Evolutionary conservation across 441 rosid species (phyloP), one percentile per base, ranked within the genome.

Genomic region (Corymbia calophylla): DNA sequence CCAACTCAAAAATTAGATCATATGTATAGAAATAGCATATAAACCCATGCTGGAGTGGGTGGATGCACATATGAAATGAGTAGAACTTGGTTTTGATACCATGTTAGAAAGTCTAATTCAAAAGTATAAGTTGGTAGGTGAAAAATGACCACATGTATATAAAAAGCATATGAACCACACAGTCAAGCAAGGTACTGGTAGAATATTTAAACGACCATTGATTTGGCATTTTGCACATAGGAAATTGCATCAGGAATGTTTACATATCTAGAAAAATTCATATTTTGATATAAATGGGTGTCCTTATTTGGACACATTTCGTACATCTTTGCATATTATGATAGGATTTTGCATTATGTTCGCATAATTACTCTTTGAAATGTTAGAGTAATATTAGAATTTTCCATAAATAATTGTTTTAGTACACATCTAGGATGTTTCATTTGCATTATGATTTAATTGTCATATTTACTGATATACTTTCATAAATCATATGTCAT

Each of bases 171-270:
- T n/a, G 2, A 31, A 16, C 21, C 39, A 17, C 5, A 58, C 11
- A 25, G 19, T n/a, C 7, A 64, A 64, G 35, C 73, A 5, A 7
- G 0, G 18, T 64, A 2, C 0, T 11, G 19, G 19, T 53, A 53
- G 2, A 31, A 66, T 32, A 66, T 66, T 66, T 31, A 3, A 16
- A 31, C 0, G 32, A 66, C 32, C 8, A 31, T n/a, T 14, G 73
- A 64, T 64, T 8, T n/a, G 19, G 31, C 18, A n/a, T 64, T 16
- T 4, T 64, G 73, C 77, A 8, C 44, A 66, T 60, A 60, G n/a
- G n/a, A 60, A 60, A 60, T 66, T 66, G 77, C 19, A 14, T 64
- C 2, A 15, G 35, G 70, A 64, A 64, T 7, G 32, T 64, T 62
- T 62, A 14, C 32, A 31, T 31, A 31, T 66, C 39, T 66, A 4